Conservation (phyloP, 345 rosid species). For the Rhodomyrtus tomentosa region DNA sequence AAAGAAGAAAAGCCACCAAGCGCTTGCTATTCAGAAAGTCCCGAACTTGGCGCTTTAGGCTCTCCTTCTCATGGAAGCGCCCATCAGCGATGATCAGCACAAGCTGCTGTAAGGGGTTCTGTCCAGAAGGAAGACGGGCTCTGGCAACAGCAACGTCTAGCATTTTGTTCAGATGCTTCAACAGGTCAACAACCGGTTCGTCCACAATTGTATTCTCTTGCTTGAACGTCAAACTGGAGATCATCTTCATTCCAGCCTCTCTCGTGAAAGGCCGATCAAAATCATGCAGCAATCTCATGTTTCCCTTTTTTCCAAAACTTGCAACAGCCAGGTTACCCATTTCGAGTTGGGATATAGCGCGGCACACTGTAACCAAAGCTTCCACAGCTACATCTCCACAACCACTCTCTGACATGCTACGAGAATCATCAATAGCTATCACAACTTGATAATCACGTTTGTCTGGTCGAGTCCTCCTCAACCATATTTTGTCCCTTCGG, state of each 20-base stretch:
- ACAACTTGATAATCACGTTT: constrained; percentile 94
- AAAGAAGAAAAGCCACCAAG: constrained; percentile 83
- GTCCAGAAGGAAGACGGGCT: constrained; percentile 82
- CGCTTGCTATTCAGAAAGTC: constrained; percentile 65
- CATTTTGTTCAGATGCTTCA: constrained; percentile 55
- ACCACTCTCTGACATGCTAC: constrained; percentile 81
- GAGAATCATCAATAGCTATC: constrained; percentile 89
- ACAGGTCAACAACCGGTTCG: constrained; percentile 70
- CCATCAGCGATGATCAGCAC: constrained; percentile 90
- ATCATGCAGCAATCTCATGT: constrained; percentile 70
- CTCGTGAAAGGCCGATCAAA: constrained; percentile 78
- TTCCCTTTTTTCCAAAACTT: constrained; percentile 85
- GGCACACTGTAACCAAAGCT: constrained; percentile 87
- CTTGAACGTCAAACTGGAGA: constrained; percentile 72
- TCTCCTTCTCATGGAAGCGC: constrained; percentile 81
- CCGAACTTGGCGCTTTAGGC: constrained; percentile 57
- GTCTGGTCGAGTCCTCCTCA: constrained; percentile 89
- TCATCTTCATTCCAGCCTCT: constrained; percentile 80
- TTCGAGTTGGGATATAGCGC: constrained; percentile 89
- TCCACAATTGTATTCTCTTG: constrained; percentile 82
- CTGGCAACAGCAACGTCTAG: constrained; percentile 54
- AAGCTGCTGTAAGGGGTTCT: constrained; percentile 90
- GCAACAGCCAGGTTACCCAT: constrained; percentile 89
- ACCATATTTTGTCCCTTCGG: constrained; percentile 91
- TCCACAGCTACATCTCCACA: constrained; percentile 86